These are phyloP conservation scores for Corrigiola litoralis DNA, from an alignment of 179 eudicot species.

Conservation along the genomic window DNA sequence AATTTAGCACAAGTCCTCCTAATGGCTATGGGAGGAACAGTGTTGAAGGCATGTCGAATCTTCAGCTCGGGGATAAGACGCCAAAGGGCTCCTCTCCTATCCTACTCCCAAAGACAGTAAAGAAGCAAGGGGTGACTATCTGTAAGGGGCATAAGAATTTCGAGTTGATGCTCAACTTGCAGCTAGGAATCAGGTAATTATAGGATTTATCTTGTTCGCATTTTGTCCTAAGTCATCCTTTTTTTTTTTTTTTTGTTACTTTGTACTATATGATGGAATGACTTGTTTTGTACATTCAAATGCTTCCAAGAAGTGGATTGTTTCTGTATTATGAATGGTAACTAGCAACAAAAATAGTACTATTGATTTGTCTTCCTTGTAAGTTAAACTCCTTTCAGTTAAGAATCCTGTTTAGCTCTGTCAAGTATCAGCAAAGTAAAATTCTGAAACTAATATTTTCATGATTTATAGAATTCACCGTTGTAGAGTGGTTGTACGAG, in stretches of 20 bases:
- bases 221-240: not conserved
- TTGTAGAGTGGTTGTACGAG: not conserved
- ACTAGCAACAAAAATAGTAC: not conserved
- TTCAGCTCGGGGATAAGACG: constrained; percentile 21
- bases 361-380: not conserved
- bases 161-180: constrained; percentile 85
- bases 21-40: constrained; percentile 22
- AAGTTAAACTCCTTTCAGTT: not conserved
- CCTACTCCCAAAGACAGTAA: constrained; percentile 35
- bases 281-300: too few species aligned
- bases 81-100: constrained; percentile 29
- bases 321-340: too few species aligned
- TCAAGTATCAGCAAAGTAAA: not conserved
- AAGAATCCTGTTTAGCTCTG: not conserved
- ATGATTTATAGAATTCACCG: not conserved
- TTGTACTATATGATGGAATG: too few species aligned
- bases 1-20: constrained; percentile 11
- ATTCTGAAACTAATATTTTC: not conserved
- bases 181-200: constrained; percentile 79
- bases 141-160: constrained; percentile 73
- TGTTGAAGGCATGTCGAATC: constrained; percentile 28
- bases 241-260: not conserved
- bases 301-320: too few species aligned
- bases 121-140: constrained; percentile 62
- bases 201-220: not conserved